Evolutionary conservation across 106 monocot genomes (phyloP).

Genomic region (Dendrobium huoshanense): DNA sequence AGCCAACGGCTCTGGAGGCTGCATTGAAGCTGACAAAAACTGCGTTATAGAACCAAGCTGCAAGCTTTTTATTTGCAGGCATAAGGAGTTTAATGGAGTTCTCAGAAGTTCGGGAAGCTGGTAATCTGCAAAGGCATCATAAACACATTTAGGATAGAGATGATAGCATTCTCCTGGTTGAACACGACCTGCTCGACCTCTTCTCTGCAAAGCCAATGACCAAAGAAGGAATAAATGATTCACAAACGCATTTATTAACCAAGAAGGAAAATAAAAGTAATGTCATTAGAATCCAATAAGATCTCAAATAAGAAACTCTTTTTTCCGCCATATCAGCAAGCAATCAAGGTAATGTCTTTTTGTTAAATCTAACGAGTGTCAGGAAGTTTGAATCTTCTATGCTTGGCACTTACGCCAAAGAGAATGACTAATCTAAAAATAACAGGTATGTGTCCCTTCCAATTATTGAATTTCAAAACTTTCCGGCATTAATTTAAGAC

Average conservation of each 20-base stretch:
- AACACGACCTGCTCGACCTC: conserved; percentile 97
- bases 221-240: background rate
- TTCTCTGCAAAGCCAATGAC: conserved; percentile 55
- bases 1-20: conserved; percentile 85
- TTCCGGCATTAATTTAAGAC: background rate
- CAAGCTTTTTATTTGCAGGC: conserved; percentile 96
- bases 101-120: conserved; percentile 97
- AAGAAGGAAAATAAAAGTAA: background rate
- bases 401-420: background rate
- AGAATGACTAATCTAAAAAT: background rate
- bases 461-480: background rate
- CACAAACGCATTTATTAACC: background rate
- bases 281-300: background rate
- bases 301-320: background rate
- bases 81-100: conserved; percentile 92
- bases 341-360: background rate
- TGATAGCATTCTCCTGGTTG: conserved; percentile 98
- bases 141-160: conserved; percentile 95
- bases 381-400: background rate
- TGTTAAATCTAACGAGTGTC: background rate
- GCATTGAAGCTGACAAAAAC: conserved; percentile 89
- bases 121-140: conserved; percentile 95
- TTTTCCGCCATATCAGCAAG: background rate
- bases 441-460: background rate
- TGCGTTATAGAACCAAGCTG: conserved; percentile 85